Evolutionary conservation across 805 yeast species (phyloP), one percentile per base, ranked within the genome.

Genomic region (Yarrowia deformans): DNA sequence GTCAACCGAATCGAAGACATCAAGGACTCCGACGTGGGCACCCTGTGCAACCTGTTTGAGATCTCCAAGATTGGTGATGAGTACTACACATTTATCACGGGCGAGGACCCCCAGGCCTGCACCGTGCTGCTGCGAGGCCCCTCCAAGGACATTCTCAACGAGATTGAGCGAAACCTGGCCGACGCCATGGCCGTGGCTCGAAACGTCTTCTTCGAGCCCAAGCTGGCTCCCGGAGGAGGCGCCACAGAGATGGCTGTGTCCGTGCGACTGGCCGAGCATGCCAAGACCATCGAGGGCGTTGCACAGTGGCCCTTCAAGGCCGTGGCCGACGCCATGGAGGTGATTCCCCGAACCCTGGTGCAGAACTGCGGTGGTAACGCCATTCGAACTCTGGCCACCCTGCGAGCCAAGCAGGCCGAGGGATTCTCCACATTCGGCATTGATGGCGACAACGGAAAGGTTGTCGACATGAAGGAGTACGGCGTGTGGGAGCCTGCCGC

Each of bases 401-500:
- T 95, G 77, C 89, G 99, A 81, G 97, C 99, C 46, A 92, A 93
- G 79, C 99, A 95, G 77, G 97, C 98, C 10, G 88, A 90, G 76
- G 98, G 98, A 63, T 84, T 85, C 50, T 83, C 83, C 77, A 90
- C 97, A 0, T 90, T 83, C 79, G 99, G 99, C 77, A 87, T 95
- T 70, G 97, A 95, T 78, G 99, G 99, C 73, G 97, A 94, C 73
- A 83, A 84, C 70, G 99, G 99, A 73, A 92, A 90, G 80, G 85
- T 95, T 70, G 98, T 91, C 35, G 98, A 95, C 78, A 95, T 95
- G 99, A 87, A 90, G 72, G 89, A 87, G 37, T 94, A 93, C 79
- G 99, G 99, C 37, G 90, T 95, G 72, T 95, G 99, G 99, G 99
- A 95, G 82, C 99, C 99, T 19, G 98, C 94, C 82, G 98, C 91